Evolutionary conservation across 495 filamentous ascomycete genomes (phyloP).

Genomic region (Elaphomyces granulatus): DNA sequence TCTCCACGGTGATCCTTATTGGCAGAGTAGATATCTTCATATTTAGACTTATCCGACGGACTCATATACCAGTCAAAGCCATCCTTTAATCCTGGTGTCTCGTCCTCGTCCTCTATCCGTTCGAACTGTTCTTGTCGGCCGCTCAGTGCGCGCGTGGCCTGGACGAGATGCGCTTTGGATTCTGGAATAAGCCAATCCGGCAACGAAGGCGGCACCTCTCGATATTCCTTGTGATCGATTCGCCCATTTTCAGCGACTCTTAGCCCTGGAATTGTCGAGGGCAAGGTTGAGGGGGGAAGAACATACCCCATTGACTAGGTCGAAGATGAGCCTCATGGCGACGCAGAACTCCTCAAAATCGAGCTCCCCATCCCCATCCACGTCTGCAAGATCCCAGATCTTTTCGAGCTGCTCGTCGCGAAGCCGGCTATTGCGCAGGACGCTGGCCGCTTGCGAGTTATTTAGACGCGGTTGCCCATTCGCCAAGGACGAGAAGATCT

Average conservation of each 20-base stretch:
- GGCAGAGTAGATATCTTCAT: conserved; percentile 89
- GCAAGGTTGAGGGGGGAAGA: conserved; percentile 1
- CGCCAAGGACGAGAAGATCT: conserved; percentile 78
- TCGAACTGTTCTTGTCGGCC: conserved; percentile 67
- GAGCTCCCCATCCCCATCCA: conserved; percentile 89
- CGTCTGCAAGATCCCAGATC: conserved; percentile 95
- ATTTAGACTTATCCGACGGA: conserved; percentile 75
- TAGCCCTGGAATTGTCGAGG: too few species aligned
- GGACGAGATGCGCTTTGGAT: conserved; percentile 89
- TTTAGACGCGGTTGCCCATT: conserved; percentile 74
- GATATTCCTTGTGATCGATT: conserved; percentile 51
- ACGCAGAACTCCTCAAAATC: conserved; percentile 99
- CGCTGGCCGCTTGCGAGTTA: conserved; percentile 79
- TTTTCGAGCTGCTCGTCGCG: conserved; percentile 89
- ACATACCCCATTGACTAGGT: conserved; percentile 85
- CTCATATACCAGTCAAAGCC: conserved; percentile 99
- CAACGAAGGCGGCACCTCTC: conserved; percentile 63
- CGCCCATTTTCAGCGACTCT: neutral
- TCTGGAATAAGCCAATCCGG: conserved; percentile 96
- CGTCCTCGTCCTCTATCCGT: conserved; percentile 58
- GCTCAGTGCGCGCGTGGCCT: conserved; percentile 70
- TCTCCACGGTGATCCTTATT: conserved; percentile 76
- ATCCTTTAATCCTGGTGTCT: conserved; percentile 72
- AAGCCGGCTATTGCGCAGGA: conserved; percentile 90
- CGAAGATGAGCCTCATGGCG: conserved; percentile 94